Base-by-base conservation (phyloP, 1,284 basidiomycete genomes). In the Ustilago vetiveriae region DNA sequence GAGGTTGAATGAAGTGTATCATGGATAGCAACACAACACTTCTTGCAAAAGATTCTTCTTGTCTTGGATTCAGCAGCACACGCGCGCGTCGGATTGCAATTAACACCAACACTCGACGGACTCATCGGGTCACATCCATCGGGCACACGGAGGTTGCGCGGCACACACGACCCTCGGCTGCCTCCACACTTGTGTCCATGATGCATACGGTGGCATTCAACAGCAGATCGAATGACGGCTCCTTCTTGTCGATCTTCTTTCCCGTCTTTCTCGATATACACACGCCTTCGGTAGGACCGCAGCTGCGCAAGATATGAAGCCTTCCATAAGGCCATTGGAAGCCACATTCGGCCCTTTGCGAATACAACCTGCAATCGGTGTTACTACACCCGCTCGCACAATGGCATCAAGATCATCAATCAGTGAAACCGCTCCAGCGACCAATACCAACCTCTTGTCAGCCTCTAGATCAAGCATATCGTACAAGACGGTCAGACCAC, bases 241-340 rank as follows among this genome's bases (percentile, higher is more conserved):
- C n/a, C n/a, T n/a, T n/a, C n/a, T n/a, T n/a, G n/a, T n/a, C n/a
- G n/a, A n/a, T n/a, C n/a, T n/a, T n/a, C n/a, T n/a, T n/a, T n/a
- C n/a, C n/a, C n/a, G n/a, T n/a, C n/a, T n/a, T n/a, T n/a, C n/a
- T n/a, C n/a, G n/a, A n/a, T n/a, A n/a, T n/a, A n/a, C n/a, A n/a
- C n/a, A n/a, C n/a, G n/a, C n/a, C n/a, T n/a, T n/a, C n/a, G n/a
- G n/a, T n/a, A n/a, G n/a, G n/a, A n/a, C n/a, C n/a, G n/a, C n/a
- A n/a, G n/a, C n/a, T n/a, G n/a, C n/a, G n/a, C n/a, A 33, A 2
- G 42, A 17, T 33, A 63, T 63, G 59, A 56, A 32, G 22, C 44
- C 44, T 24, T 64, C 54, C 36, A 49, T 64, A 57, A 37, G 44
- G 21, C 37, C 40, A 10, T 44, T 19, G 35, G 35, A 24, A 16